These are phyloP conservation scores for Vanrija pseudolonga DNA, from an alignment of 1,284 basidiomycete species.

Conservation along the genomic window DNA sequence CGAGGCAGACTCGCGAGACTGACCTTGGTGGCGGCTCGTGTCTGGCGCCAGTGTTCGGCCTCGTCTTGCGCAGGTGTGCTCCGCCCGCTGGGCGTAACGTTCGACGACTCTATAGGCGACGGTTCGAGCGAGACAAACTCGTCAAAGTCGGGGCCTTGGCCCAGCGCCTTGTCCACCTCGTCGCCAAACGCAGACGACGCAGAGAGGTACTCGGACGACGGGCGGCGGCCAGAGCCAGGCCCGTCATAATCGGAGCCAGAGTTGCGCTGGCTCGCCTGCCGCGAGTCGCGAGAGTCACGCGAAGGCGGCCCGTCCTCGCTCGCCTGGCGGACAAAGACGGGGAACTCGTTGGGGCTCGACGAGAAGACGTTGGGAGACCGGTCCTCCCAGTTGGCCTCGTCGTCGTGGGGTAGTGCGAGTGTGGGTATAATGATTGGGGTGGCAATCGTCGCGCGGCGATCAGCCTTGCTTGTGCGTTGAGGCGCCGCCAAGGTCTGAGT, in stretches of 20 bases:
- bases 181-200: conserved; percentile 4
- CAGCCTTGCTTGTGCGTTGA: conserved; percentile 18
- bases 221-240: not conserved
- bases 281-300: not conserved
- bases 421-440: conserved; percentile 13
- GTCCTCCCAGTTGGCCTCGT: not conserved
- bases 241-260: conserved; percentile 10
- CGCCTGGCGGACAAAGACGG: not conserved
- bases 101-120: conserved; percentile 39
- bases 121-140: not conserved
- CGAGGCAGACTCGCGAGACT: conserved; percentile 53
- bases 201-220: conserved; percentile 12
- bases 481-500: conserved; percentile 51
- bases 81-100: conserved; percentile 9
- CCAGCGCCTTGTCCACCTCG: conserved; percentile 32
- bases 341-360: conserved; percentile 21
- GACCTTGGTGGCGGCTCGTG: conserved; percentile 74
- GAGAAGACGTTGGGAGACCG: not conserved
- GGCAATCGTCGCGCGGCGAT: conserved; percentile 25
- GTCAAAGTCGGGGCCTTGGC: conserved; percentile 18
- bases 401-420: conserved; percentile 7
- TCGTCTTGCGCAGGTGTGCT: conserved; percentile 52
- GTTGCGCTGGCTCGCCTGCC: conserved; percentile 1
- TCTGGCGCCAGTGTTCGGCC: conserved; percentile 79
- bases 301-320: not conserved